Base-by-base conservation (phyloP, 2,329 filamentous ascomycete species). In the Colletotrichum sansevieriae region DNA sequence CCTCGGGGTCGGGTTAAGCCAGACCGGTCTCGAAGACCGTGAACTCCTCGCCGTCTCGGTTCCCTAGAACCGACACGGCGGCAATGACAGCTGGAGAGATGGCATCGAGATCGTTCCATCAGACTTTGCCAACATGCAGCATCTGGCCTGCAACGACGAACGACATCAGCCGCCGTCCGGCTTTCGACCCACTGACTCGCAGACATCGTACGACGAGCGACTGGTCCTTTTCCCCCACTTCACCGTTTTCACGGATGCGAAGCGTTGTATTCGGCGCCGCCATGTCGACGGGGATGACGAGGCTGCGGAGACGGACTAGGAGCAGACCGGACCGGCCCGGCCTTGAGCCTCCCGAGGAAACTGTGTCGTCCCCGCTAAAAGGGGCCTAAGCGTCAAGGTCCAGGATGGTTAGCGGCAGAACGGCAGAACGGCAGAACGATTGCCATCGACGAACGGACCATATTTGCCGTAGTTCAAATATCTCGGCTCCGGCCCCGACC, bases 141-240 rank as follows among this genome's bases (percentile, higher is more conserved):
- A 29, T 51, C n/a, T 35, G n/a, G 39, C 55, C 52, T 65, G 54
- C 15, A 58, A 57, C 35, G 33, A 37, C 20, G 15, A 29, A 54
- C 18, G 22, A 55, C 18, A 29, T 44, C 49, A 56, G 20, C 49
- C 25, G 22, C n/a, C 60, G 35, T 39, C 10, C 37, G 12, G 20
- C 39, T 11, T 20, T n/a, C 60, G 11, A 47, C 47, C 47, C 29
- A 59, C 62, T 69, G 66, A 69, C 66, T 69, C 66, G 66, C 13
- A 22, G 7, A n/a, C 56, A 49, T 66, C 63, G 44, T 61, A 68
- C 56, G 49, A 66, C 43, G 22, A 41, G 41, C 44, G 18, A 18
- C 25, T 43, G 35, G 13, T 60, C 29, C 56, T 20, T 22, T 25
- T 15, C 41, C 58, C 57, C 58, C 64, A 18, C 51, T 35, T 43